Evolutionary conservation across 495 filamentous ascomycete species (phyloP), one percentile per base, ranked within the genome.

Genomic region (Sordaria brevicollis): DNA sequence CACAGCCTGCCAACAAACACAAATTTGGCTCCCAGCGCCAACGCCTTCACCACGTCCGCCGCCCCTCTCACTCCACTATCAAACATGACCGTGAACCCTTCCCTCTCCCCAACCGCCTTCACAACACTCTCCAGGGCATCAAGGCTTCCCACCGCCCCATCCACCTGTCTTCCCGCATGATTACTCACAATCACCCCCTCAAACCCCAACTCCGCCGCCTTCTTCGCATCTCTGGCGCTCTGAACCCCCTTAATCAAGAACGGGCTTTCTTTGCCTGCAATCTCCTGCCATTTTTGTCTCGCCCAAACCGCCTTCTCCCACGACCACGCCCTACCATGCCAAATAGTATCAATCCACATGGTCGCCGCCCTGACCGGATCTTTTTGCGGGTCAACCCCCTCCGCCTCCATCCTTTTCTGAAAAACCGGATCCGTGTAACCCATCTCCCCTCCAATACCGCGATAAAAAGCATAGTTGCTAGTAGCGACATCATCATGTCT

Each of bases 361-460:
- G 66, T 43, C 29, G 75, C 72, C 0, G 80, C 78, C 17, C 43
- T 38, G 21, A 76, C n/a, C 4, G 71, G 35, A 6, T 71, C 74
- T n/a, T 77, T 70, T 49, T 77, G 73, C 34, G 75, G 72, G 15
- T 72, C 71, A 2, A 71, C 73, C 35, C 76, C 78, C 31, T 73
- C 67, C 65, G 72, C 79, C 0, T 70, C 70, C 66, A 80, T 78
- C 39, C 73, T 72, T 5, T 77, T 77, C 31, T 88, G 82, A 76
- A 90, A 91, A 1, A 89, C 86, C 0, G 89, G 88, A 74, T 91
- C 90, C 5, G 82, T 81, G 83, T 86, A 85, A 8, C 82, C 84
- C 15, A 79, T 71, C 41, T 77, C 75, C 68, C 81, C 80, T 15
- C 85, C 84, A 17, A 79, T 72, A 5, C 83, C 84, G 34, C 76